phyloP scores from a whole-genome alignment of 768 basidiomycete genomes.

The Vishniacozyma victoriae region DNA sequence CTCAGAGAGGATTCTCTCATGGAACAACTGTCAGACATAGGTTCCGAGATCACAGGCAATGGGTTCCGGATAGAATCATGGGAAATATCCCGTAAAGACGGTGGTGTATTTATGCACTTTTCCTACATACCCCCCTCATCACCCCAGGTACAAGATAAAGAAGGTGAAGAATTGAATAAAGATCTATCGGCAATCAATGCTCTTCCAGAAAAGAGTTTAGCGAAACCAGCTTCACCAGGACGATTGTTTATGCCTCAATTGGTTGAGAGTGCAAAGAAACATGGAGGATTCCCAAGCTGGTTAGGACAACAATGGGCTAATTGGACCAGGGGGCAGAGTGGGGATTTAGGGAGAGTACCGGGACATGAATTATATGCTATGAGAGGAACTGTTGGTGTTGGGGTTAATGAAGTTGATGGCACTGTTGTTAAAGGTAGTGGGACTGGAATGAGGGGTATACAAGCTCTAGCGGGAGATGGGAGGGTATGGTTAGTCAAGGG shows the following conservation, averaged over 20 bases:
- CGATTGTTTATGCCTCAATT: slow-evolving; percentile 35
- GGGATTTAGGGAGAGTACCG: slow-evolving; percentile 8
- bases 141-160: not conserved
- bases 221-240: slow-evolving; percentile 18
- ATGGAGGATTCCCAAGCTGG: slow-evolving; percentile 44
- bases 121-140: slow-evolving; percentile 37
- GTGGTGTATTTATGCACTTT: slow-evolving; percentile 45
- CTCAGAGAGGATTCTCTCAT: slow-evolving; percentile 36
- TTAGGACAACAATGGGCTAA: slow-evolving; percentile 38
- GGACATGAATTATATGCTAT: slow-evolving; percentile 31
- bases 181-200: slow-evolving; percentile 12
- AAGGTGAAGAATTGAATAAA: not conserved
- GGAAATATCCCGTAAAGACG: slow-evolving; percentile 39
- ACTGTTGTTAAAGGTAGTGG: slow-evolving; percentile 25
- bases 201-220: slow-evolving; percentile 12
- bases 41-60: slow-evolving; percentile 14
- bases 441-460: slow-evolving; percentile 20
- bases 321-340: slow-evolving; percentile 1
- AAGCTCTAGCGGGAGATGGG: slow-evolving; percentile 31
- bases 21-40: slow-evolving; percentile 43
- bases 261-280: slow-evolving; percentile 24
- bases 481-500: slow-evolving; percentile 45
- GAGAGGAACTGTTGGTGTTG: not conserved
- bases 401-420: slow-evolving; percentile 9
- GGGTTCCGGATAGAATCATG: slow-evolving; percentile 40